Evolutionary conservation across 1,139 yeast species (phyloP), one percentile per base, ranked within the genome.

Genomic region (Sugiyamaella neomexicana): DNA sequence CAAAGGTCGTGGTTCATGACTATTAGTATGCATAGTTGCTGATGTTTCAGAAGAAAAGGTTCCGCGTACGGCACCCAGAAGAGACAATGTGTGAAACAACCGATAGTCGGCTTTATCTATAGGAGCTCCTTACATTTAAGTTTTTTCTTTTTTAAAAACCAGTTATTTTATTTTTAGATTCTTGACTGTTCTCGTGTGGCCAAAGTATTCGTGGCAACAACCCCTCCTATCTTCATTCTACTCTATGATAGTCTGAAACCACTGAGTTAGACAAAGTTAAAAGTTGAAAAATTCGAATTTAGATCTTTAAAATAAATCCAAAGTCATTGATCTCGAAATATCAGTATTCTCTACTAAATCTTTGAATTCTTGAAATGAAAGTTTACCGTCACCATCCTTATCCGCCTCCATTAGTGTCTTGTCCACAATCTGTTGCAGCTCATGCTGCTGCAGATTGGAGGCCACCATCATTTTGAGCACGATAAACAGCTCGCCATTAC

Each of bases 381-480:
- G 75, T 63, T 80, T 82, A 1, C 97, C 97, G 67, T 91, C 98
- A 1, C 95, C 95, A 66, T 95, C 98, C 40, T 72, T 68, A 67
- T 95, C 99, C 38, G 95, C 95, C 69, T 93, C 98, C 85, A 90
- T 84, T 63, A 95, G 89, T 0, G 99, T 90, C 71, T 95, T 83
- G 69, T 95, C 99, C 13, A 91, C 97, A 56, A 91, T 82, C 70
- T 93, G 99, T 70, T 95, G 99, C 59, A 95, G 76, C 66, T 93
- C 97, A 38, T 81, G 84, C 57, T 89, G 96, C 60, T 84, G 86
- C 56, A 95, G 74, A 66, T 93, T 91, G 64, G 83, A 86, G 2
- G 98, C 99, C 40, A 93, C 99, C 99, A 95, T 95, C 83, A 89
- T 88, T 72, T 93, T 89, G 75, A 95, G 78, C 44, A 95, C 98